Conservation (phyloP, 306 rosid species). For the Astragalus glycyphyllos region DNA sequence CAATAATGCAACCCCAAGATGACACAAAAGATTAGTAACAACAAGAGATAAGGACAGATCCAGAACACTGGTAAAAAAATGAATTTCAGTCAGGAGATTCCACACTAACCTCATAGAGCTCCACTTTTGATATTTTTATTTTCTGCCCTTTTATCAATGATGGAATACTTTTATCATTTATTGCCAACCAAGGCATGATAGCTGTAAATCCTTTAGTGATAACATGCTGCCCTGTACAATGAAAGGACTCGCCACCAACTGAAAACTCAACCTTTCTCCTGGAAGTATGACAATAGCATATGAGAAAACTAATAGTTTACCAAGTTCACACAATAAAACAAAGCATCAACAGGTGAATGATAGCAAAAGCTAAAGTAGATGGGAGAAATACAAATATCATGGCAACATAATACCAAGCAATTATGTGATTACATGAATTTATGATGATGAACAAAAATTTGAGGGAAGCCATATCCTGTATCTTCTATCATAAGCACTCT, state of each 20-base stretch:
- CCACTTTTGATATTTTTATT: constrained; percentile 71
- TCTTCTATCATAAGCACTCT: constrained; percentile 12
- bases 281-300: constrained; percentile 44
- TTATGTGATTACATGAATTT: constrained; percentile 9
- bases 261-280: constrained; percentile 85
- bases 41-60: constrained; percentile 17
- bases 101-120: constrained; percentile 78
- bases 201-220: constrained; percentile 76
- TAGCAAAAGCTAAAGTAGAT: constrained; percentile 29
- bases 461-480: constrained; percentile 35
- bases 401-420: constrained; percentile 32
- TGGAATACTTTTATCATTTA: constrained; percentile 86
- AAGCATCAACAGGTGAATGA: constrained; percentile 11
- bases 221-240: constrained; percentile 81
- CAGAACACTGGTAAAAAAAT: neutral
- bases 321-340: constrained; percentile 33
- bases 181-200: constrained; percentile 94
- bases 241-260: constrained; percentile 82
- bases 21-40: neutral
- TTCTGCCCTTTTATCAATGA: constrained; percentile 81
- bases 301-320: constrained; percentile 19
- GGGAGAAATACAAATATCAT: constrained; percentile 31
- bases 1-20: neutral
- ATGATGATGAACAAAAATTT: constrained; percentile 21
- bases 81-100: constrained; percentile 25